phyloP scores from a whole-genome alignment of 306 rosid genomes.

The Prinsepia uniflora region DNA sequence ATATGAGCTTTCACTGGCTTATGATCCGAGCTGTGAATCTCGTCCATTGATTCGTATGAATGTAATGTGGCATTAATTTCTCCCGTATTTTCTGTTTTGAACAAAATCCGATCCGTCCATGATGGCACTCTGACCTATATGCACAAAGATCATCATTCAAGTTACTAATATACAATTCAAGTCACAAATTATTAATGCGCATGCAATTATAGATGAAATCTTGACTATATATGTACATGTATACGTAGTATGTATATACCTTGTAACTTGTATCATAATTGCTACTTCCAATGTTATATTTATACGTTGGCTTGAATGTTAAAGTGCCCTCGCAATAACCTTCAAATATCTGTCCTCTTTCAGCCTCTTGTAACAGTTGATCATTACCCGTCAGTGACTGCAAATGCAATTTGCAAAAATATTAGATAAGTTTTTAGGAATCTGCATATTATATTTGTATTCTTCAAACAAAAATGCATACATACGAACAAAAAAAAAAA shows the following conservation, averaged over 20 bases:
- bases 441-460: too few species aligned
- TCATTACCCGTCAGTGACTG: constrained; percentile 45
- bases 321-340: constrained; percentile 74
- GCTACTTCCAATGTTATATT: constrained; percentile 66
- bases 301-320: constrained; percentile 74
- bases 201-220: neutral
- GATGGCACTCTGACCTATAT: constrained; percentile 56
- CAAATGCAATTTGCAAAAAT: neutral
- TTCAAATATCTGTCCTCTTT: constrained; percentile 61
- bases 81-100: constrained; percentile 42
- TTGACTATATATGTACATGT: neutral
- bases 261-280: constrained; percentile 74
- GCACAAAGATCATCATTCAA: neutral
- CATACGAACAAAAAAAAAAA: too few species aligned
- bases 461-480: too few species aligned
- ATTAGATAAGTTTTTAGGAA: too few species aligned
- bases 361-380: constrained; percentile 70
- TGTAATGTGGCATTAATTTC: constrained; percentile 43
- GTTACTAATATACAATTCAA: neutral
- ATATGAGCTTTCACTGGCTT: constrained; percentile 70
- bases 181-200: neutral
- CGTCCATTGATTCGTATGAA: constrained; percentile 53
- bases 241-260: neutral
- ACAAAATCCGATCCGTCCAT: constrained; percentile 70
- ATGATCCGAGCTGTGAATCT: constrained; percentile 61